Evolutionary conservation across 805 yeast species (phyloP).

Genomic region (Isabelozyma rhagii): DNA sequence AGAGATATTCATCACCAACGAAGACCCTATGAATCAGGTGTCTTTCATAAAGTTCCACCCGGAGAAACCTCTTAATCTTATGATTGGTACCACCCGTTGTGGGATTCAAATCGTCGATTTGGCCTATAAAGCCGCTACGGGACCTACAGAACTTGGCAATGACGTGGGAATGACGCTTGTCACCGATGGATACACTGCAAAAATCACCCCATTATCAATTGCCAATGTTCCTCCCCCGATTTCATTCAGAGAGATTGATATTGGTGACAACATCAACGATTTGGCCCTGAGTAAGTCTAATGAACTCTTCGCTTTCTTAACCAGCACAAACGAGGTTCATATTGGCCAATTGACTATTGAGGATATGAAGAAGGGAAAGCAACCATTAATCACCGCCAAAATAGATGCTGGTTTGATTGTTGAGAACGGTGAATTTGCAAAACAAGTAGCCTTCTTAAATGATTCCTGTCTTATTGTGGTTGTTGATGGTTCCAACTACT

Average conservation of each 20-base stretch:
- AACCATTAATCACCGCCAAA: conserved; percentile 40
- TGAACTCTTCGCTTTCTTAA: conserved; percentile 54
- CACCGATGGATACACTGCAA: conserved; percentile 68
- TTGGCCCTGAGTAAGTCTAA: conserved; percentile 63
- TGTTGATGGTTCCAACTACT: conserved; percentile 51
- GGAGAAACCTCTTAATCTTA: conserved; percentile 74
- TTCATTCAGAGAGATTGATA: conserved; percentile 62
- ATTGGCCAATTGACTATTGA: conserved; percentile 46
- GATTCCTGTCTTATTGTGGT: conserved; percentile 53
- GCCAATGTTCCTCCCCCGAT: conserved; percentile 97
- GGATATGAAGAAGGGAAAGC: conserved; percentile 45
- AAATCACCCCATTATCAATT: conserved; percentile 75
- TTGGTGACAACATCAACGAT: conserved; percentile 53
- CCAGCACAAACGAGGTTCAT: conserved; percentile 35
- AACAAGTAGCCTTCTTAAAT: conserved; percentile 62
- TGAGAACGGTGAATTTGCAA: conserved; percentile 41
- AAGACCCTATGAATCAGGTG: conserved; percentile 25
- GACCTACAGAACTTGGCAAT: conserved; percentile 63
- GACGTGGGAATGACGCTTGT: conserved; percentile 82
- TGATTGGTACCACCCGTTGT: conserved; percentile 52
- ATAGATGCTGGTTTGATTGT: conserved; percentile 31
- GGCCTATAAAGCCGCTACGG: conserved; percentile 58
- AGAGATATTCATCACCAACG: conserved; percentile 45
- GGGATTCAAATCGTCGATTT: conserved; percentile 65
- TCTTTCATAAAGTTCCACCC: conserved; percentile 75